These are phyloP conservation scores for Hymenoscyphus fructigenus DNA, from an alignment of 2,329 filamentous ascomycete genomes.

Conservation along the genomic window DNA sequence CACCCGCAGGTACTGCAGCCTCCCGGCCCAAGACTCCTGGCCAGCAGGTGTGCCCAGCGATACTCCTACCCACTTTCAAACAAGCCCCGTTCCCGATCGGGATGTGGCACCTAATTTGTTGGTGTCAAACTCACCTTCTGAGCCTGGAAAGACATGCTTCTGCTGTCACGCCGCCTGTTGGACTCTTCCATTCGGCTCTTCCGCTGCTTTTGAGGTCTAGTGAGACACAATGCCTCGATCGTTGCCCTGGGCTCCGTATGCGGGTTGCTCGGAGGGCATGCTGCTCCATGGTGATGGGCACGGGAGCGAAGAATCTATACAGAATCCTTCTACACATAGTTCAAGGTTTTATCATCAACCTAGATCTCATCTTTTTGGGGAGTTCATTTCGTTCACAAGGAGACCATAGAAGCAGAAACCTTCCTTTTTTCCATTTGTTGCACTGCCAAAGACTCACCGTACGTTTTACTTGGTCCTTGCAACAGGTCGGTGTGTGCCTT, in stretches of 20 bases:
- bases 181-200: conserved; percentile 29
- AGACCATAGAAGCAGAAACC: conserved; percentile 20
- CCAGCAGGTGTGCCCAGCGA: conserved; percentile 33
- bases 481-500: conserved; percentile 39
- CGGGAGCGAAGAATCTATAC: conserved; percentile 34
- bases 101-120: conserved; percentile 32
- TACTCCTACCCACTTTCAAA: conserved; percentile 33
- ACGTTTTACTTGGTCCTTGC: conserved; percentile 16
- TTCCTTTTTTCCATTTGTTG: conserved; percentile 18
- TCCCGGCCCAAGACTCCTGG: conserved; percentile 39
- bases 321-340: conserved; percentile 31
- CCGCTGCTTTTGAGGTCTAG: conserved; percentile 25
- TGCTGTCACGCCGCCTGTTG: conserved; percentile 31
- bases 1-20: conserved; percentile 49
- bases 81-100: conserved; percentile 34
- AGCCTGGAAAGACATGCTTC: conserved; percentile 26
- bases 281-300: conserved; percentile 30
- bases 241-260: conserved; percentile 29
- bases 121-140: conserved; percentile 36
- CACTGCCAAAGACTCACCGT: conserved; percentile 18
- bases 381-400: conserved; percentile 10
- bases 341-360: conserved; percentile 29
- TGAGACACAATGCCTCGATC: conserved; percentile 36
- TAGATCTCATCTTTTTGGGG: conserved; percentile 20
- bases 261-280: conserved; percentile 28